Conservation (phyloP, 306 rosid species). For the Mimosa pudica region DNA sequence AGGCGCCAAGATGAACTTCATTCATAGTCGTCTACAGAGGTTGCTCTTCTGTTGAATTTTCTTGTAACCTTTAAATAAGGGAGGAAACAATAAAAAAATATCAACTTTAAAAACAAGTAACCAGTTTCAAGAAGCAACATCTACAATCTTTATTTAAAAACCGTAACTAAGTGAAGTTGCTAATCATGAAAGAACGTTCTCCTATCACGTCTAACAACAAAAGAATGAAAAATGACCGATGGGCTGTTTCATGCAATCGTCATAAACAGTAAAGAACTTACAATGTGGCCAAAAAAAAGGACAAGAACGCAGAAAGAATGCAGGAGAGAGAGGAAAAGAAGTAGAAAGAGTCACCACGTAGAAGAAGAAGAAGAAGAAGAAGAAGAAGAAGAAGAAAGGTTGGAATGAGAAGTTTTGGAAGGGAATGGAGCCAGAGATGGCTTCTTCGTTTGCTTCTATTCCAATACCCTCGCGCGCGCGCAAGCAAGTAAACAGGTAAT, state of each 20-base stretch:
- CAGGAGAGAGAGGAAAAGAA: not conserved
- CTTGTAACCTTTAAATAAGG: conserved; percentile 16
- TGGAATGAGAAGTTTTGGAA: not conserved
- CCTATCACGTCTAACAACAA: not conserved
- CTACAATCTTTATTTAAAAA: not conserved
- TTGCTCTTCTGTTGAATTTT: conserved; percentile 18
- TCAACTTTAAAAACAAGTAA: not conserved
- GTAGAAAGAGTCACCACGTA: not conserved
- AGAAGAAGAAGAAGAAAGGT: not conserved
- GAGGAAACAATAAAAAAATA: conserved; percentile 1
- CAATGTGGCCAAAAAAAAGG: not conserved
- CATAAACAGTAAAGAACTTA: not conserved
- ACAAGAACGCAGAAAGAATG: not conserved
- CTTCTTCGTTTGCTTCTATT: not conserved
- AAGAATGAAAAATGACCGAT: not conserved
- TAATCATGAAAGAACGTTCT: not conserved
- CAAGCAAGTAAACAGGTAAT: too few relatives aligned
- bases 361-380: not conserved
- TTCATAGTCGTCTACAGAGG: conserved; percentile 32
- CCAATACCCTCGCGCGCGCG: not conserved
- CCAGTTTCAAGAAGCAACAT: conserved; percentile 6
- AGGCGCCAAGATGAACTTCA: conserved; percentile 37
- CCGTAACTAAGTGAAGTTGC: not conserved
- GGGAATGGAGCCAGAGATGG: not conserved
- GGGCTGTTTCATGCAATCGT: not conserved